These are phyloP conservation scores for Peterozyma toletana DNA, from an alignment of 805 yeast genomes.

Conservation along the genomic window DNA sequence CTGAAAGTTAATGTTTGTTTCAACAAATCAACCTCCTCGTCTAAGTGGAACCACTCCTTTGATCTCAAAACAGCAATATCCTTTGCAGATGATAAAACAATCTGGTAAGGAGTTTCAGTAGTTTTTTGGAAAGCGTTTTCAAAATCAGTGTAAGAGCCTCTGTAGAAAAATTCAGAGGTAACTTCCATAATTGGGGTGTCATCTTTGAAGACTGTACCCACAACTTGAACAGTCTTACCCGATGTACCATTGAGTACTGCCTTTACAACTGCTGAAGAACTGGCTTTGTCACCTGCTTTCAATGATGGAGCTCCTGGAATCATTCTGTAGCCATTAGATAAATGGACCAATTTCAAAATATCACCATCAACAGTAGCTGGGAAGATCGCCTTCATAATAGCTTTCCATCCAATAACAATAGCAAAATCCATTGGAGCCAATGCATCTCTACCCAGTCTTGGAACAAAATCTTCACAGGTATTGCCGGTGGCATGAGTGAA, in stretches of 20 bases:
- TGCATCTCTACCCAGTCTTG: slow-evolving; percentile 75
- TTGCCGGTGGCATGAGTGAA: slow-evolving; percentile 97
- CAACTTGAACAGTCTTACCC: slow-evolving; percentile 94
- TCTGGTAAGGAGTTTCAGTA: slow-evolving; percentile 80
- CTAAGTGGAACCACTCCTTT: slow-evolving; percentile 95
- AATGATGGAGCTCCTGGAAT: slow-evolving; percentile 86
- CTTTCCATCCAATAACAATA: slow-evolving; percentile 96
- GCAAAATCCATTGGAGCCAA: slow-evolving; percentile 99
- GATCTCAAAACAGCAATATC: slow-evolving; percentile 91
- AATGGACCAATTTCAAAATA: slow-evolving; percentile 84
- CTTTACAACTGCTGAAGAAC: slow-evolving; percentile 76
- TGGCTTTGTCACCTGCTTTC: slow-evolving; percentile 79
- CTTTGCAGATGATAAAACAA: slow-evolving; percentile 64
- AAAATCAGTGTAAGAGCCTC: slow-evolving; percentile 85
- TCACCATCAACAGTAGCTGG: slow-evolving; percentile 96
- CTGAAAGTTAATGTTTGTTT: slow-evolving; percentile 83
- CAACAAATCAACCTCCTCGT: slow-evolving; percentile 60
- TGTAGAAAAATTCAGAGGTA: slow-evolving; percentile 89
- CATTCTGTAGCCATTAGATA: slow-evolving; percentile 93
- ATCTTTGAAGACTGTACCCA: slow-evolving; percentile 78
- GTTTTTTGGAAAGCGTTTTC: slow-evolving; percentile 88
- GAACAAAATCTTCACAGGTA: slow-evolving; percentile 92
- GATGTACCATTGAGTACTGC: slow-evolving; percentile 86
- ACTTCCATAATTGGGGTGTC: slow-evolving; percentile 86
- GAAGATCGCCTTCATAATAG: slow-evolving; percentile 97